Percentiles rank a stretch among this genome's conserved stretches.
Conservation (phyloP, 331 rosid species). For the Malus hybrid region DNA sequence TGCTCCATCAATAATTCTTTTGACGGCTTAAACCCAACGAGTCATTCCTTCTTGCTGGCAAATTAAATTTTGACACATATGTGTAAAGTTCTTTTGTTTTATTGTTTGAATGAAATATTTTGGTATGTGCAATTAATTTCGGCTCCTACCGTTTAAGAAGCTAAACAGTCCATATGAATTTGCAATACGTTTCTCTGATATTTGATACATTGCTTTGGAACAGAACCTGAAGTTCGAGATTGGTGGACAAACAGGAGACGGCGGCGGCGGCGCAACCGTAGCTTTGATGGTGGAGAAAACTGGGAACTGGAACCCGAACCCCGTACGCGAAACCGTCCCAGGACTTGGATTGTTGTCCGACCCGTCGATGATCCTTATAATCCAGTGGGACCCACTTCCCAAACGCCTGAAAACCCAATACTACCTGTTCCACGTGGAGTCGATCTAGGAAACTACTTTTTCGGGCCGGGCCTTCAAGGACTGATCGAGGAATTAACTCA, state of each 20-base stretch:
- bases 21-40: neutral
- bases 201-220: neutral
- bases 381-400: slow-evolving; percentile 9
- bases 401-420: slow-evolving; percentile 6
- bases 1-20: neutral
- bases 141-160: too few relatives aligned
- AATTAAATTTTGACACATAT: too few relatives aligned
- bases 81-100: too few relatives aligned
- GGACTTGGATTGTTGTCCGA: slow-evolving; percentile 41
- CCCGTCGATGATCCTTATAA: slow-evolving; percentile 28
- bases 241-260: slow-evolving; percentile 1
- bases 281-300: slow-evolving; percentile 12
- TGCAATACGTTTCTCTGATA: neutral
- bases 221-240: neutral
- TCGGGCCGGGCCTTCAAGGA: slow-evolving; percentile 47
- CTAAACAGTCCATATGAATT: neutral
- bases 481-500: slow-evolving; percentile 67
- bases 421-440: slow-evolving; percentile 15
- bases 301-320: slow-evolving; percentile 20
- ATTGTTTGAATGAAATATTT: too few relatives aligned
- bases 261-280: slow-evolving; percentile 27
- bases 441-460: slow-evolving; percentile 32
- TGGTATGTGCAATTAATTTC: neutral
- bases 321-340: slow-evolving; percentile 26
- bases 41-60: neutral